A percentile compares a stretch with the other conserved stretches of the same genome.
These are phyloP conservation scores for Ramaria sp. DNA, from an alignment of 768 basidiomycete genomes.

Conservation along the genomic window DNA sequence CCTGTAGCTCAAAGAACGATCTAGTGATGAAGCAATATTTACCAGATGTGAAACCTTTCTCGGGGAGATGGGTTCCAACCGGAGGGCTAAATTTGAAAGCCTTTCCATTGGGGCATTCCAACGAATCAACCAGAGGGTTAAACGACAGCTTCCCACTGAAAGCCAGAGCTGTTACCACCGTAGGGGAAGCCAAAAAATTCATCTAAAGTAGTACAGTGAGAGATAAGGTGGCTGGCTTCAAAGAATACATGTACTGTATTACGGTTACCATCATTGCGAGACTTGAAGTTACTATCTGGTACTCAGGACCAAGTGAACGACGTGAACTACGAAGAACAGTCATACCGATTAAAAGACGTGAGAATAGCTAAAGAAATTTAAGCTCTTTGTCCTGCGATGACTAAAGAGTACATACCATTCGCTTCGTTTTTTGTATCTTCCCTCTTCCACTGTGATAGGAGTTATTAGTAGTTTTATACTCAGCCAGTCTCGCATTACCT, in stretches of 20 bases:
- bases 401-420: conserved; percentile 50
- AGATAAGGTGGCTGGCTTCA: conserved; percentile 1
- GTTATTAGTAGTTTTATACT: conserved; percentile 1
- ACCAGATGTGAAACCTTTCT: conserved; percentile 70
- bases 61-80: conserved; percentile 73
- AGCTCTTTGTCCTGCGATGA: conserved; percentile 9
- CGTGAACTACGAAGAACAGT: conserved; percentile 13
- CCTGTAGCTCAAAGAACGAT: background rate
- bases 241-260: conserved; percentile 33
- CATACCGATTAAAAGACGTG: conserved; percentile 89
- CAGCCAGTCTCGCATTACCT: conserved; percentile 31
- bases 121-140: conserved; percentile 79
- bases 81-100: conserved; percentile 82
- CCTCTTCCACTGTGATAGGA: conserved; percentile 69
- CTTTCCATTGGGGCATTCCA: conserved; percentile 56
- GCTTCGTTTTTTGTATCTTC: conserved; percentile 80
- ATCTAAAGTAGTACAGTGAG: conserved; percentile 25
- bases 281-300: conserved; percentile 61
- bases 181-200: conserved; percentile 98
- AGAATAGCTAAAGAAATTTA: conserved; percentile 56
- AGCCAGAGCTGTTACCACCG: conserved; percentile 94
- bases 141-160: conserved; percentile 91
- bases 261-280: conserved; percentile 91
- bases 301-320: background rate
- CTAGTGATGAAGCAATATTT: conserved; percentile 17